A percentile compares a stretch with the other conserved stretches of the same genome.
phyloP scores from a whole-genome alignment of 2,329 filamentous ascomycete genomes.

The Emmonsiellopsis sp. region DNA sequence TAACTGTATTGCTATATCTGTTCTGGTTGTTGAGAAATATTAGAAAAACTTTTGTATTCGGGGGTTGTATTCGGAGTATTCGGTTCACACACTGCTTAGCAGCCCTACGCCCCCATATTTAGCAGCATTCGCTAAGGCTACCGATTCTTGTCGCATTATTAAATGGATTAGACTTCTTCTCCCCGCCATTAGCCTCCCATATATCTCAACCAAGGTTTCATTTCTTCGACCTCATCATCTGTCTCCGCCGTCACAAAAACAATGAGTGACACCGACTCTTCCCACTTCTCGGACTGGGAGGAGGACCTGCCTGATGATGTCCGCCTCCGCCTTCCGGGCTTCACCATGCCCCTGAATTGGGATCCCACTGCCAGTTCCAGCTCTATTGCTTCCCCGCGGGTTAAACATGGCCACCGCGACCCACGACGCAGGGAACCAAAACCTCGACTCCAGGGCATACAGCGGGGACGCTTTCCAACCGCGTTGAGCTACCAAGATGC shows the following conservation, averaged over 20 bases:
- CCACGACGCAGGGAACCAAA: neutral
- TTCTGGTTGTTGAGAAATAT: too few species aligned
- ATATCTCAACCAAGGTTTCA: neutral
- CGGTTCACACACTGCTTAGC: too few species aligned
- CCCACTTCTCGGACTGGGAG: neutral
- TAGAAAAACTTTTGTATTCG: too few species aligned
- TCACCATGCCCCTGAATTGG: slow-evolving; percentile 1
- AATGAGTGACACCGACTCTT: neutral
- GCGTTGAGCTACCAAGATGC: slow-evolving; percentile 1
- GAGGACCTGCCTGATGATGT: slow-evolving; percentile 1
- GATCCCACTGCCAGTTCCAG: neutral
- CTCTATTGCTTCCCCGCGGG: neutral
- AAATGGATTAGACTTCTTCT: too few species aligned
- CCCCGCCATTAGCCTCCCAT: neutral
- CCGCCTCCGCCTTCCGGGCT: slow-evolving; percentile 2
- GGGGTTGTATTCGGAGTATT: too few species aligned
- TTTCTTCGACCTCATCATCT: neutral
- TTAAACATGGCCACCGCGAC: neutral
- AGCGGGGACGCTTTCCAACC: neutral
- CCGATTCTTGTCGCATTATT: too few species aligned
- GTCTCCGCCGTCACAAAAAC: neutral
- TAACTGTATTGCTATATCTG: too few species aligned
- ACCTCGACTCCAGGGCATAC: slow-evolving; percentile 1
- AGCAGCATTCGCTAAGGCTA: too few species aligned
- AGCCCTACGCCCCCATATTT: too few species aligned